phyloP scores from a whole-genome alignment of 192 early-diverging fungal species.

The Coemansia sp. region DNA sequence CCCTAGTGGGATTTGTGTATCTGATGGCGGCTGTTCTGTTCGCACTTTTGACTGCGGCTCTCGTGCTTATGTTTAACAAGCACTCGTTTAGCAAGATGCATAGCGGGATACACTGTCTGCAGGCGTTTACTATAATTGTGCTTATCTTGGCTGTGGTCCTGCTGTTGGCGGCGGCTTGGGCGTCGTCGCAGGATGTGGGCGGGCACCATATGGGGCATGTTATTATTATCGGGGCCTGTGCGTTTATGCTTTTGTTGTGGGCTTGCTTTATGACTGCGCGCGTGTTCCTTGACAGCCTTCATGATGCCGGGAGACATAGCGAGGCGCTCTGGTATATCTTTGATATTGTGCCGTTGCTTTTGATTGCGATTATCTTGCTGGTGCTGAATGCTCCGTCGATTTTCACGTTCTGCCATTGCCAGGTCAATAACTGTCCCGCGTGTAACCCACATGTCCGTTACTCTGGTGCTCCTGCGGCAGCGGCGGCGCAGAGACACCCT shows the following conservation, averaged over 20 bases:
- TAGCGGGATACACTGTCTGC: constrained; percentile 44
- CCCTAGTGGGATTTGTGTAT: constrained; percentile 44
- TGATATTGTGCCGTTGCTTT: constrained; percentile 44
- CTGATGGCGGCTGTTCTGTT: constrained; percentile 25
- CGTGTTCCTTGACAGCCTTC: constrained; percentile 35
- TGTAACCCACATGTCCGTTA: constrained; percentile 50
- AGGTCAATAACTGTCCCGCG: constrained; percentile 46
- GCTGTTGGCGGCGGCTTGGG: constrained; percentile 29
- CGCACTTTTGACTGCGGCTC: constrained; percentile 37
- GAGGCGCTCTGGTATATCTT: constrained; percentile 55
- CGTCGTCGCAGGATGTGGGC: constrained; percentile 36
- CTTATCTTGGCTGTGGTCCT: constrained; percentile 35
- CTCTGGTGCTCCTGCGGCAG: constrained; percentile 3
- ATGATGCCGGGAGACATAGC: constrained; percentile 42
- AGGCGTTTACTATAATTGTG: constrained; percentile 45
- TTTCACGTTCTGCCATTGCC: constrained; percentile 55
- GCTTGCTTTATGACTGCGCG: constrained; percentile 48
- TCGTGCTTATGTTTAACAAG: constrained; percentile 52
- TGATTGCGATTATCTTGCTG: constrained; percentile 44
- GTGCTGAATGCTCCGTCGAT: constrained; percentile 47
- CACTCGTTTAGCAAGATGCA: constrained; percentile 32
- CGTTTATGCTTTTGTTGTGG: constrained; percentile 42
- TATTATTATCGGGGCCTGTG: constrained; percentile 38
- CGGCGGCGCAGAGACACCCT: constrained; percentile 1
- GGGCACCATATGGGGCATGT: constrained; percentile 50